These are phyloP conservation scores for Saturnispora sanitii DNA, from an alignment of 805 yeast species.

Conservation along the genomic window DNA sequence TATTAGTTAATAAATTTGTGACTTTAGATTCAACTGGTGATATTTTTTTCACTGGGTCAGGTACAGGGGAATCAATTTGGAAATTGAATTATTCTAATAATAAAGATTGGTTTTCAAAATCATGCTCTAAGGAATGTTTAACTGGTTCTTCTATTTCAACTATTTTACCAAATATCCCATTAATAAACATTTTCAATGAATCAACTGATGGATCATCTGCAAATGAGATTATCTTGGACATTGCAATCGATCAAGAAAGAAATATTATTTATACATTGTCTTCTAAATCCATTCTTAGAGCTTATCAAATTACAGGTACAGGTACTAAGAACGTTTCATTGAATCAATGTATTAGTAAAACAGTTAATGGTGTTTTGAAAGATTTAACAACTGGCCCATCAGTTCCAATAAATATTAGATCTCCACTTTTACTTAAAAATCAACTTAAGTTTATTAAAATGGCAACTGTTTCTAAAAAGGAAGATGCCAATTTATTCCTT, in stretches of 20 bases:
- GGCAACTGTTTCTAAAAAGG: constrained; percentile 49
- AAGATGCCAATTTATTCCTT: constrained; percentile 59
- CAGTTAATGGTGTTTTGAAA: constrained; percentile 38
- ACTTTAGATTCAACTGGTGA: constrained; percentile 59
- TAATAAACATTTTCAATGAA: constrained; percentile 20
- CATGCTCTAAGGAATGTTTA: constrained; percentile 73
- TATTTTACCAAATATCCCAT: constrained; percentile 35
- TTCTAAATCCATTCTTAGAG: constrained; percentile 69
- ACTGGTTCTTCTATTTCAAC: constrained; percentile 56
- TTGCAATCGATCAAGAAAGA: constrained; percentile 70
- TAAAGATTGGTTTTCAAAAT: constrained; percentile 80
- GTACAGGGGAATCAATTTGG: constrained; percentile 77
- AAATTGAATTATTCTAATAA: constrained; percentile 73
- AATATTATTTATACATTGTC: constrained; percentile 74
- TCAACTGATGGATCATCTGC: constrained; percentile 15
- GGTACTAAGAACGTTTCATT: constrained; percentile 26
- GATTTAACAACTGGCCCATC: constrained; percentile 36
- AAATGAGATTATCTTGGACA: constrained; percentile 48
- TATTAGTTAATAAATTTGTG: constrained; percentile 55
- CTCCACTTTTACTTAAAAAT: constrained; percentile 44
- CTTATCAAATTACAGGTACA: constrained; percentile 47
- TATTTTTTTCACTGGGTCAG: constrained; percentile 73
- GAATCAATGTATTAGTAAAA: constrained; percentile 27
- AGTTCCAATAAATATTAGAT: constrained; percentile 23
- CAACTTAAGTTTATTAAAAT: constrained; percentile 52